Conservation (phyloP, 352 stramenopile genomes). For the Phytopythium oedochilum region DNA sequence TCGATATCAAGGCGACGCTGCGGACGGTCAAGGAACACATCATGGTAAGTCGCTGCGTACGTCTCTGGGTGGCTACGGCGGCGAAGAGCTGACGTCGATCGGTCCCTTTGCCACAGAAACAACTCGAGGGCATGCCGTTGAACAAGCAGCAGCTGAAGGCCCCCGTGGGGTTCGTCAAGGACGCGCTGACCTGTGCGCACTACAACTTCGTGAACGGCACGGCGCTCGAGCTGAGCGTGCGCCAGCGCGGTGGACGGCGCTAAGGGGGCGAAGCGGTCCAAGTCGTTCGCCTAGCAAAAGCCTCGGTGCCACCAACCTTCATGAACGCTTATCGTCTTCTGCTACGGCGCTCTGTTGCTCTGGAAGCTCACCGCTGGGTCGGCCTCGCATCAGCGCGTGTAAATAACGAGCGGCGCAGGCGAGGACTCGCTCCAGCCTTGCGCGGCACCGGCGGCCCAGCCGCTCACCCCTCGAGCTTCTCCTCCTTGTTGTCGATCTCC, state of each 20-base stretch:
- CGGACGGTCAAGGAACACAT: constrained; percentile 92
- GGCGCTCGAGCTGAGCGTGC: constrained; percentile 69
- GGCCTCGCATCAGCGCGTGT: background rate
- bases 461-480: constrained; percentile 46
- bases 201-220: constrained; percentile 86
- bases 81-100: background rate
- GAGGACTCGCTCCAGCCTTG: background rate
- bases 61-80: background rate
- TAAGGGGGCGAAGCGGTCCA: constrained; percentile 12
- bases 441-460: background rate
- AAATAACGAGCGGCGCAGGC: background rate
- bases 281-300: background rate
- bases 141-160: constrained; percentile 97
- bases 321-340: background rate
- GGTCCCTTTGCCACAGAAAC: constrained; percentile 20
- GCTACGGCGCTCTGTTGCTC: background rate
- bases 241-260: constrained; percentile 68
- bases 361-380: background rate
- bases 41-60: constrained; percentile 26
- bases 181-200: constrained; percentile 69
- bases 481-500: constrained; percentile 71
- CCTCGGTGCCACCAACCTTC: background rate
- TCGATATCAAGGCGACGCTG: constrained; percentile 88
- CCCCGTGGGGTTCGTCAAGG: constrained; percentile 91
- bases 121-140: constrained; percentile 89